These are phyloP conservation scores for Aegilops bicornis DNA, from an alignment of 176 grass and related monocot genomes.

Conservation along the genomic window DNA sequence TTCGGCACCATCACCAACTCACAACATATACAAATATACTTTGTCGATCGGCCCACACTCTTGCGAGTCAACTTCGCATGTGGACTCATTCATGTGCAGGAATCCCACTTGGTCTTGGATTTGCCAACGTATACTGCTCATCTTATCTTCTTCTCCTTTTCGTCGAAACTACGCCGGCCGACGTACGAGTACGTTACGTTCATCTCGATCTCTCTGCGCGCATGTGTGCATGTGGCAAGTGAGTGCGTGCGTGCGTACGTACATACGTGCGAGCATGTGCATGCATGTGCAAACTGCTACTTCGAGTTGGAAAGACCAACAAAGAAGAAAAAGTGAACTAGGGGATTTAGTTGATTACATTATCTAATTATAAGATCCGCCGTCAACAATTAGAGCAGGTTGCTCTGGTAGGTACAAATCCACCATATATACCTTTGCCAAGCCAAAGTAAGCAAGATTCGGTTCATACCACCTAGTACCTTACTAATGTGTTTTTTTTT, in stretches of 20 bases:
- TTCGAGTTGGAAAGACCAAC: neutral
- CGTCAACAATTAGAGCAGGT: constrained; percentile 21
- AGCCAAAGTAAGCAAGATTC: constrained; percentile 26
- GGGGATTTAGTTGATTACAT: neutral
- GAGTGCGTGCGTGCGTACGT: neutral
- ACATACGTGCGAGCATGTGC: neutral
- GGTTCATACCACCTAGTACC: constrained; percentile 21
- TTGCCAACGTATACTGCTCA: neutral
- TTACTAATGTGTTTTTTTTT: too few species aligned
- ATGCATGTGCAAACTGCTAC: neutral
- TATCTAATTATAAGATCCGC: neutral
- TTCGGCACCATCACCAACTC: neutral
- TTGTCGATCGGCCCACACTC: neutral
- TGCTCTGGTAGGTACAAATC: constrained; percentile 2
- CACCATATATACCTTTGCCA: too few species aligned
- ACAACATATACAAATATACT: too few species aligned
- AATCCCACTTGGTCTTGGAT: neutral
- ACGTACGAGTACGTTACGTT: neutral
- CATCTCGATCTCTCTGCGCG: too few species aligned
- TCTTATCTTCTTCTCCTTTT: neutral
- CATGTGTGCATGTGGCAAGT: neutral
- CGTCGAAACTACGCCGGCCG: neutral
- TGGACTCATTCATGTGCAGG: neutral
- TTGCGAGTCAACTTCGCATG: constrained; percentile 26
- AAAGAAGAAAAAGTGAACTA: neutral